These are phyloP conservation scores for Aspergillus pseudonomiae DNA, from an alignment of 2,329 filamentous ascomycete species.

Conservation along the genomic window DNA sequence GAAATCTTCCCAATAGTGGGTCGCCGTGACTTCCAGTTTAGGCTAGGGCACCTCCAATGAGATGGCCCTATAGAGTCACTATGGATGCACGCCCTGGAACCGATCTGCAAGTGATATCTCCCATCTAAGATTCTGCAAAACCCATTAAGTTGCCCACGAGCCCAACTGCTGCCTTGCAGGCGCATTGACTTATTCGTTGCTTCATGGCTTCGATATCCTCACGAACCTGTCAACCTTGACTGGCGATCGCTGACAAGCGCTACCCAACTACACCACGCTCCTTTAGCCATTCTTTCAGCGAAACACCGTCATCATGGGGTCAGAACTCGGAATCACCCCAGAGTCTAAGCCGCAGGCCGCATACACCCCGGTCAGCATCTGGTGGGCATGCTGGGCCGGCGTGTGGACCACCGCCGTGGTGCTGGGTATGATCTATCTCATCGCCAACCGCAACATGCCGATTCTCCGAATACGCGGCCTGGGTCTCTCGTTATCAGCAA, in stretches of 20 bases:
- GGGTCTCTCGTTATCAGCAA: slow-evolving; percentile 38
- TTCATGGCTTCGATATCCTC: not conserved
- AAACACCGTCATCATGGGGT: slow-evolving; percentile 28
- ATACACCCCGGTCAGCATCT: slow-evolving; percentile 30
- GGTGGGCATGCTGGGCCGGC: slow-evolving; percentile 31
- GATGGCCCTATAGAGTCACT: not conserved
- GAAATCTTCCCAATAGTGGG: not conserved
- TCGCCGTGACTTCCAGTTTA: not conserved
- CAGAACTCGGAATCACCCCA: slow-evolving; percentile 32
- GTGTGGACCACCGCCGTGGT: slow-evolving; percentile 39
- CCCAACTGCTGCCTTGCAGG: not conserved
- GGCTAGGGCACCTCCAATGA: not conserved
- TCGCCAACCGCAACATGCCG: slow-evolving; percentile 36
- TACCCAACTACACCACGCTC: slow-evolving; percentile 14
- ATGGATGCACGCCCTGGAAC: not conserved
- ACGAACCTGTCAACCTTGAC: not conserved
- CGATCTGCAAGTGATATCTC: not conserved
- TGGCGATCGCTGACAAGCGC: slow-evolving; percentile 2
- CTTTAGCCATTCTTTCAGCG: slow-evolving; percentile 10
- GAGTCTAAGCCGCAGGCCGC: slow-evolving; percentile 27
- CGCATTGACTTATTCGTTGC: not conserved
- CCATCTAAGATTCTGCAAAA: not conserved
- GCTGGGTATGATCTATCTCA: slow-evolving; percentile 35
- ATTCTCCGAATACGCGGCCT: slow-evolving; percentile 44
- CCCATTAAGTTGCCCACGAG: not conserved